Conservation (phyloP, 2,329 filamentous ascomycete species). For the Paracoccidioides brasiliensis region DNA sequence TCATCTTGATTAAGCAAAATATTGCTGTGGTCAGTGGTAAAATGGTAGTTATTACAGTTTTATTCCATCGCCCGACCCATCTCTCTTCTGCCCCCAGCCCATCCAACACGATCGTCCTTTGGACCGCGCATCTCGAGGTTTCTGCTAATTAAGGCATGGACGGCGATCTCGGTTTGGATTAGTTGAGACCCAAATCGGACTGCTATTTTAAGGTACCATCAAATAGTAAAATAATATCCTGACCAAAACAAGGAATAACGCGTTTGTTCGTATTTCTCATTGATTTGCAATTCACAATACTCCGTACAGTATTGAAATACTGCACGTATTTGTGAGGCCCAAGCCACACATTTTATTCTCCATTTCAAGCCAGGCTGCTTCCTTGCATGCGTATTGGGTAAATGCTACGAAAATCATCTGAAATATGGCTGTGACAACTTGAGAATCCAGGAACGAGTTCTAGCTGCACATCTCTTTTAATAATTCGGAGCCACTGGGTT, state of each 20-base stretch:
- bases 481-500: too few relatives aligned
- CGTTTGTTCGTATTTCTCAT: too few relatives aligned
- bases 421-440: neutral
- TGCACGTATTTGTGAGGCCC: neutral
- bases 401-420: neutral
- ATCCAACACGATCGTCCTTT: too few relatives aligned
- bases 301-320: neutral
- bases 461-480: too few relatives aligned
- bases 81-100: too few relatives aligned
- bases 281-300: neutral
- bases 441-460: too few relatives aligned
- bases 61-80: too few relatives aligned
- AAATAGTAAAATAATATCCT: neutral
- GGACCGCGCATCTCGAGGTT: too few relatives aligned
- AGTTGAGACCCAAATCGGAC: neutral
- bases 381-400: neutral
- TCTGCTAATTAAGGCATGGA: neutral
- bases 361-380: neutral
- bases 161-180: neutral
- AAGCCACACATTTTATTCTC: neutral
- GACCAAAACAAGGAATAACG: too few relatives aligned
- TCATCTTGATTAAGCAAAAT: too few relatives aligned
- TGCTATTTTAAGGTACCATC: neutral
- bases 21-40: too few relatives aligned
- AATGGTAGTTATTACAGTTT: too few relatives aligned